Evolutionary conservation across 306 rosid genomes (phyloP).

Genomic region (Castanea sativa): DNA sequence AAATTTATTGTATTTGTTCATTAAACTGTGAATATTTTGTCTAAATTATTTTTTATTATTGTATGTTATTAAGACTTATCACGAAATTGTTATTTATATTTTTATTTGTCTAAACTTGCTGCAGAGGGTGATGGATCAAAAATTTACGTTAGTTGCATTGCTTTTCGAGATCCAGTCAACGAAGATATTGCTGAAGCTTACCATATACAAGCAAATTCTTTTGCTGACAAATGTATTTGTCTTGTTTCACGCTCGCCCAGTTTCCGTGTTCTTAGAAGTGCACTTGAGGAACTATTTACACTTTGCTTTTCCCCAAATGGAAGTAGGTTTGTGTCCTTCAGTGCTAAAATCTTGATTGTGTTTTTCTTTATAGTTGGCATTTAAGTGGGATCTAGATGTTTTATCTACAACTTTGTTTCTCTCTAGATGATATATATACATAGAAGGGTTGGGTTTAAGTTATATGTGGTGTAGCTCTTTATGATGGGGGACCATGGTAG

Average conservation of each 20-base stretch:
- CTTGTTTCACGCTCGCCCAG: slow-evolving; percentile 92
- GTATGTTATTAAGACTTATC: background rate
- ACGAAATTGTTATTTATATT: background rate
- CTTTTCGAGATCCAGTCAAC: slow-evolving; percentile 91
- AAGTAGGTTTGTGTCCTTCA: slow-evolving; percentile 66
- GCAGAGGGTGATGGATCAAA: slow-evolving; percentile 99
- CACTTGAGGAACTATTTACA: slow-evolving; percentile 74
- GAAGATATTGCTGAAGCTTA: slow-evolving; percentile 95
- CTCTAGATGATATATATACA: slow-evolving; percentile 10
- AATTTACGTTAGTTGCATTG: slow-evolving; percentile 93
- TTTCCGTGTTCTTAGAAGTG: slow-evolving; percentile 62
- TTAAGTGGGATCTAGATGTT: background rate
- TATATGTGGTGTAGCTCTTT: no score
- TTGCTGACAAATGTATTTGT: slow-evolving; percentile 98
- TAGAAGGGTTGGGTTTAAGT: no score
- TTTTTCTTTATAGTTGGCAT: background rate
- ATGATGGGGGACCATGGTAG: no score
- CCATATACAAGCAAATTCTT: slow-evolving; percentile 78
- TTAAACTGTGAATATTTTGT: background rate
- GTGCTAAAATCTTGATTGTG: slow-evolving; percentile 21
- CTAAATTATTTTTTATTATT: background rate
- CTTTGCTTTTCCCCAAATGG: slow-evolving; percentile 87
- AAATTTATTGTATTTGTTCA: background rate
- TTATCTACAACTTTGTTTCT: background rate
- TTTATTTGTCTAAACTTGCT: slow-evolving; percentile 16